Base-by-base conservation (phyloP, 345 rosid species). In the Sisymbrium irio region DNA sequence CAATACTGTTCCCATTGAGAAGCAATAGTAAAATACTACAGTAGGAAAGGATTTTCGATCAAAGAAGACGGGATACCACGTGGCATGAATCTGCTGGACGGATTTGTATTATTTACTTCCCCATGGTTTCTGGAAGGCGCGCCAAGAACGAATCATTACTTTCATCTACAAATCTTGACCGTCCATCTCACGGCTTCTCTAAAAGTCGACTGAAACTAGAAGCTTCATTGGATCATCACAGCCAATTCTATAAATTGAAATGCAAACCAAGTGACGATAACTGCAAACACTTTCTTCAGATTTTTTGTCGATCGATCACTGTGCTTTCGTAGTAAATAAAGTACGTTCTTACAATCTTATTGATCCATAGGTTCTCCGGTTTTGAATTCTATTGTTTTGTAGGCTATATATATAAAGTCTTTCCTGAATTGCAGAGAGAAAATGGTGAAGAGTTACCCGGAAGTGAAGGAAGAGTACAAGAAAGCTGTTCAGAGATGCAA, bases 391-490 rank as follows among this genome's bases (percentile, higher is more conserved):
- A n/a, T n/a, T n/a, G n/a, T n/a, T n/a, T 6, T 36, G 17, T 33
- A 17, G 57, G 40, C 9, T 46, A 46, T 18, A 9, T 18, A 9
- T 3, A 57, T 2, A 35, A 51, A 42, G 45, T 46, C 17, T 58
- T 58, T 22, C 0, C 9, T 27, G 70, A 44, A 32, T 35, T 35
- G 18, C 41, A 36, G 66, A 65, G 51, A 66, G 42, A 56, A 42
- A 11, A 78, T 78, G 81, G 75, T 32, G 61, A 93, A 89, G 88
- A 65, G 71, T 47, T 93, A 93, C 49, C 92, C 97, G 0, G 80
- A 46, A 20, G 98, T 83, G 54, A 83, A 88, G 41, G 91, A 88
- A 61, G 97, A 89, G 63, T 93, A 93, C 78, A 64, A 36, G 81
- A 85, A 83, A 72, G 92, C 89, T 12, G 82, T 84, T 9, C 80